Percentiles rank a stretch among this genome's conserved stretches.
Evolutionary conservation across 768 basidiomycete genomes (phyloP).

Genomic region (Trametopsis cervina): DNA sequence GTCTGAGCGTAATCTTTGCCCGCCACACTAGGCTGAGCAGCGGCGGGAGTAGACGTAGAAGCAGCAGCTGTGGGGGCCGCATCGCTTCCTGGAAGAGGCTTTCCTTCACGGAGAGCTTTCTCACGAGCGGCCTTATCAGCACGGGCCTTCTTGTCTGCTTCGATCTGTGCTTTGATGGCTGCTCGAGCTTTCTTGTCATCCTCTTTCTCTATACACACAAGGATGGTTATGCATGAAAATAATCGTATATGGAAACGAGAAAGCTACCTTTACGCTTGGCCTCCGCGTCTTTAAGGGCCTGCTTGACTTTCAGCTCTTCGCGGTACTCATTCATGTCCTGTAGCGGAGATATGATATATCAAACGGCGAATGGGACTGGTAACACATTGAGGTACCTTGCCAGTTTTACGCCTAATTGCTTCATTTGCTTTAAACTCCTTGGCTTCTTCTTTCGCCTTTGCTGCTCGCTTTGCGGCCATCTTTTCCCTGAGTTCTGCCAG

Average conservation of each 20-base stretch:
- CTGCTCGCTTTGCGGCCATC: conserved; percentile 73
- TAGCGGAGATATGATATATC: neutral
- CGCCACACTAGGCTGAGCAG: conserved; percentile 31
- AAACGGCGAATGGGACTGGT: too few relatives aligned
- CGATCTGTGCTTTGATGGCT: conserved; percentile 89
- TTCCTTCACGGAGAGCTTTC: conserved; percentile 86
- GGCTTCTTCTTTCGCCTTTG: conserved; percentile 65
- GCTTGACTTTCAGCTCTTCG: conserved; percentile 73
- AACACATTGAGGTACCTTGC: conserved; percentile 42
- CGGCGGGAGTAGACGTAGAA: conserved; percentile 18
- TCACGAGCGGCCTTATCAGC: conserved; percentile 86
- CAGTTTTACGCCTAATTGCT: conserved; percentile 75
- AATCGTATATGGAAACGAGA: neutral
- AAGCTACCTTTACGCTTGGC: conserved; percentile 70
- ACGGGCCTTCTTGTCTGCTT: conserved; percentile 84
- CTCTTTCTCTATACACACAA: conserved; percentile 64
- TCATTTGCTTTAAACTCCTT: conserved; percentile 73
- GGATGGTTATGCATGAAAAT: neutral
- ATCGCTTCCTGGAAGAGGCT: conserved; percentile 30
- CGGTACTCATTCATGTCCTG: conserved; percentile 68
- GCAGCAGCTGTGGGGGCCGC: conserved; percentile 27
- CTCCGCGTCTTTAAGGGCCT: conserved; percentile 78
- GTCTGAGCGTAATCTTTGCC: conserved; percentile 84
- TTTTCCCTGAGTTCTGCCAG: conserved; percentile 72
- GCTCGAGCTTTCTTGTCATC: conserved; percentile 83